Evolutionary conservation across 2,329 filamentous ascomycete species (phyloP).

Genomic region (Paraphoma chrysanthemicola): DNA sequence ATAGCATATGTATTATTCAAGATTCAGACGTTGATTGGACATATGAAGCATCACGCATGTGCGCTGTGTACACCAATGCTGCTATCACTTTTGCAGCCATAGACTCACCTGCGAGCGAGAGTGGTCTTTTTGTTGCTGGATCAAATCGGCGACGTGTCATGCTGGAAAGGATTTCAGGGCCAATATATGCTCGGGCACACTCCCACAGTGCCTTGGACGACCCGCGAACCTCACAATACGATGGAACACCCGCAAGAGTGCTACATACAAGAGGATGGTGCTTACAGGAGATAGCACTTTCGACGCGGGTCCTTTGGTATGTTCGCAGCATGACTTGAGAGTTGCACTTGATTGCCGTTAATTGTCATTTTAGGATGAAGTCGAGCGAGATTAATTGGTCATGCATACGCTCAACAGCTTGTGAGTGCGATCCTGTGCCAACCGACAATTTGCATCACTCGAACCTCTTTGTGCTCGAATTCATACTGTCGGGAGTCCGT

Average conservation of each 20-base stretch:
- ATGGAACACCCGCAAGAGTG: not conserved
- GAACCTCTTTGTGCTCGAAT: not conserved
- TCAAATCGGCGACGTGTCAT: not conserved
- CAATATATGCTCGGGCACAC: not conserved
- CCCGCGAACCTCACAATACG: not conserved
- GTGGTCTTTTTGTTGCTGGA: not conserved
- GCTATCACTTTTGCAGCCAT: not conserved
- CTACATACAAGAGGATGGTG: not conserved
- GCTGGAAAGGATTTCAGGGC: not conserved
- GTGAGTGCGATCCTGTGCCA: not conserved
- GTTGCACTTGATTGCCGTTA: no score
- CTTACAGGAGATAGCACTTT: not conserved
- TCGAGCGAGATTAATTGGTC: not conserved
- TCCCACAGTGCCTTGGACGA: not conserved
- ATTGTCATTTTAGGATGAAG: not conserved
- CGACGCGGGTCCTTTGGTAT: not conserved
- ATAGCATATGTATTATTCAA: slow-evolving; percentile 26
- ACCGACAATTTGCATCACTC: not conserved
- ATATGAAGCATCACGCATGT: slow-evolving; percentile 12
- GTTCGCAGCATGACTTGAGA: not conserved
- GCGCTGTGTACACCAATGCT: not conserved
- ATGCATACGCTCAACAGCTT: not conserved
- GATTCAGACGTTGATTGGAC: slow-evolving; percentile 23
- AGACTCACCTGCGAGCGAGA: not conserved
- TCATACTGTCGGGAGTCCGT: not conserved